A percentile compares a stretch with the other conserved stretches of the same genome.
Evolutionary conservation across 2,329 filamentous ascomycete species (phyloP).

Genomic region (Bipolaris cookei): DNA sequence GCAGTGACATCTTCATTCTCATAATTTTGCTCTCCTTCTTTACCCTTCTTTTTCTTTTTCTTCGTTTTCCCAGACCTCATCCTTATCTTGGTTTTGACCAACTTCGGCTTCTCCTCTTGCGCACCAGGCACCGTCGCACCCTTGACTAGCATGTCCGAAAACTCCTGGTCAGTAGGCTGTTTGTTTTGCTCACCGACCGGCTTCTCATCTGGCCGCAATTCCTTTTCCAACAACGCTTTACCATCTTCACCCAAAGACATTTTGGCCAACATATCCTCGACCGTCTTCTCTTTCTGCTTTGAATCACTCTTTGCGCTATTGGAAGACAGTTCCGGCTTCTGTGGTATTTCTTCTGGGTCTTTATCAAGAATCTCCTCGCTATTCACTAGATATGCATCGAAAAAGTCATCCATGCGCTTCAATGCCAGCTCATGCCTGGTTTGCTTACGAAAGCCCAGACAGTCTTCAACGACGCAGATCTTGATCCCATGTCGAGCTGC

Average conservation of each 20-base stretch:
- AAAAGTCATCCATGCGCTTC: conserved; percentile 72
- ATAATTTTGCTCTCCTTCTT: conserved; percentile 29
- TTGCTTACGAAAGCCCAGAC: conserved; percentile 78
- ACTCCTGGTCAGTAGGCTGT: conserved; percentile 39
- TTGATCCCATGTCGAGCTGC: conserved; percentile 85
- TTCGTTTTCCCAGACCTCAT: conserved; percentile 42
- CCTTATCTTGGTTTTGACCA: conserved; percentile 47
- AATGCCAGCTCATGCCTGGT: conserved; percentile 73
- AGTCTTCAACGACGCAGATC: conserved; percentile 89
- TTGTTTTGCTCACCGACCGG: not conserved
- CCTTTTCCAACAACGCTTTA: conserved; percentile 8
- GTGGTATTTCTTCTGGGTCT: conserved; percentile 17
- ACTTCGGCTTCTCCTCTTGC: conserved; percentile 24
- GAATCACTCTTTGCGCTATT: conserved; percentile 16
- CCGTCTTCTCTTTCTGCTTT: conserved; percentile 23
- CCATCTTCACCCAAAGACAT: conserved; percentile 28
- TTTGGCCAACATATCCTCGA: conserved; percentile 33
- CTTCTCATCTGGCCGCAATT: conserved; percentile 9
- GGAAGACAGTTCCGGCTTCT: conserved; percentile 14
- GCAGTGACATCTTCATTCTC: conserved; percentile 13
- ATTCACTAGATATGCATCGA: conserved; percentile 71
- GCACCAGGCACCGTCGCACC: conserved; percentile 29
- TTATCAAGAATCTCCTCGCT: conserved; percentile 64
- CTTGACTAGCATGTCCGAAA: conserved; percentile 34
- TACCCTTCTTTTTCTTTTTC: conserved; percentile 30